Conservation (phyloP, 208 protist genomes). For the Trypanosoma rangeli region DNA sequence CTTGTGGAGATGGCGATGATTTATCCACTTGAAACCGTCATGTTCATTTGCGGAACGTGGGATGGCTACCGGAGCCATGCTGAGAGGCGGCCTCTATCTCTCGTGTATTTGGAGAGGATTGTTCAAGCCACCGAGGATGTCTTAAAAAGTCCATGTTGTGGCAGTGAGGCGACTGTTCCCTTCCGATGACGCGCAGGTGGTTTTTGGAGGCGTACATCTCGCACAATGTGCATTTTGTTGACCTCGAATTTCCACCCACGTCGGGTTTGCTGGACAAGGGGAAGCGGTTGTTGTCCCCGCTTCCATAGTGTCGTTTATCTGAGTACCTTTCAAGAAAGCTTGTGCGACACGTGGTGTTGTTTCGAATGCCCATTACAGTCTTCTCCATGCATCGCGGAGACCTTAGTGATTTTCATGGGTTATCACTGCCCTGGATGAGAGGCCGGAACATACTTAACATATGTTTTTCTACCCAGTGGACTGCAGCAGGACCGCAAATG, state of each 20-base stretch:
- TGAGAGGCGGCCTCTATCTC: constrained; percentile 42
- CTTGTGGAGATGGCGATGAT: constrained; percentile 39
- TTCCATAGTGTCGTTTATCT: constrained; percentile 41
- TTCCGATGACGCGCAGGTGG: constrained; percentile 19
- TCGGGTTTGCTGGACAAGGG: constrained; percentile 38
- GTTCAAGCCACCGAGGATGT: constrained; percentile 27
- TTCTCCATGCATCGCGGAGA: constrained; percentile 42
- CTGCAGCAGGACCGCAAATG: constrained; percentile 7
- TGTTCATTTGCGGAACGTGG: constrained; percentile 44
- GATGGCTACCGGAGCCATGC: constrained; percentile 31
- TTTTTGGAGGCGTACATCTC: constrained; percentile 31
- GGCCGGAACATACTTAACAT: constrained; percentile 35
- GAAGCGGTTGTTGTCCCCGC: constrained; percentile 28
- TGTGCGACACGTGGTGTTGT: constrained; percentile 30
- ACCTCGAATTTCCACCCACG: constrained; percentile 42
- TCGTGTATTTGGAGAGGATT: constrained; percentile 37
- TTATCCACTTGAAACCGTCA: constrained; percentile 59
- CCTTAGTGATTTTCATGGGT: constrained; percentile 74
- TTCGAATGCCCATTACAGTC: constrained; percentile 40
- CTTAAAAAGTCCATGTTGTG: constrained; percentile 30
- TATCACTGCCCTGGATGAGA: constrained; percentile 49
- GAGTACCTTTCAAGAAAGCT: constrained; percentile 43
- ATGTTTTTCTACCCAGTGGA: constrained; percentile 41
- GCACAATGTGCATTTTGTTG: constrained; percentile 35
- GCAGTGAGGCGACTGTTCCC: constrained; percentile 24